These are phyloP conservation scores for Sphagnum fallax DNA, from an alignment of 228 moss, liverwort and hornwort species.

Conservation along the genomic window DNA sequence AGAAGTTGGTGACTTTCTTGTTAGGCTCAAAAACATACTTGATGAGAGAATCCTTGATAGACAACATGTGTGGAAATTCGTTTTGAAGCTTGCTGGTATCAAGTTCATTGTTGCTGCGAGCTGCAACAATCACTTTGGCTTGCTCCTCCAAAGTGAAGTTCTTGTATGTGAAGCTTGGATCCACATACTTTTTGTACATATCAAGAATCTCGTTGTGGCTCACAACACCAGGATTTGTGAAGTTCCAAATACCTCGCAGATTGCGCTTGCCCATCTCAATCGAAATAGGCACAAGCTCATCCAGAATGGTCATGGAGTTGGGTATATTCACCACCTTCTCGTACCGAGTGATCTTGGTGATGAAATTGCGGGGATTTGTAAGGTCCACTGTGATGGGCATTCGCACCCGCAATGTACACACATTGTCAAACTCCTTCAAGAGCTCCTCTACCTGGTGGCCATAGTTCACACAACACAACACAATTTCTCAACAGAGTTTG, in stretches of 20 bases:
- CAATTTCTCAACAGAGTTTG: background rate
- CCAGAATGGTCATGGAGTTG: slow-evolving; percentile 12
- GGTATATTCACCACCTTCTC: slow-evolving; percentile 14
- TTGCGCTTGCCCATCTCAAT: slow-evolving; percentile 15
- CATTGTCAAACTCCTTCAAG: slow-evolving; percentile 10
- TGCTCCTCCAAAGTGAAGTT: slow-evolving; percentile 18
- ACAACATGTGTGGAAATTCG: slow-evolving; percentile 15
- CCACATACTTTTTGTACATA: slow-evolving; percentile 16
- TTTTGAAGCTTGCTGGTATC: slow-evolving; percentile 17
- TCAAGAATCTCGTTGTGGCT: slow-evolving; percentile 19
- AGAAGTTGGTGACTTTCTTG: slow-evolving; percentile 10
- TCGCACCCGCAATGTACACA: slow-evolving; percentile 9
- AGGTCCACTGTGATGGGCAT: slow-evolving; percentile 12
- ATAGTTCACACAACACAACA: background rate
- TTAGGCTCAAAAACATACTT: slow-evolving; percentile 22
- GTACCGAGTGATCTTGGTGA: slow-evolving; percentile 10
- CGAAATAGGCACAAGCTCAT: slow-evolving; percentile 10
- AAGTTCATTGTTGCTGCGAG: slow-evolving; percentile 18
- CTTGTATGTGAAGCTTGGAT: slow-evolving; percentile 9
- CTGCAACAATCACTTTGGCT: slow-evolving; percentile 17
- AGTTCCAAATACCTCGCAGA: slow-evolving; percentile 14
- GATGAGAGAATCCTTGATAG: slow-evolving; percentile 12
- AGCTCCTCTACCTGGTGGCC: slow-evolving; percentile 10
- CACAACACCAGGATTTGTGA: slow-evolving; percentile 17
- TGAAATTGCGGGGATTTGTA: slow-evolving; percentile 9